A percentile compares a stretch with the other conserved stretches of the same genome.
Evolutionary conservation across 306 rosid species (phyloP).

Genomic region (Cicer judaicum): DNA sequence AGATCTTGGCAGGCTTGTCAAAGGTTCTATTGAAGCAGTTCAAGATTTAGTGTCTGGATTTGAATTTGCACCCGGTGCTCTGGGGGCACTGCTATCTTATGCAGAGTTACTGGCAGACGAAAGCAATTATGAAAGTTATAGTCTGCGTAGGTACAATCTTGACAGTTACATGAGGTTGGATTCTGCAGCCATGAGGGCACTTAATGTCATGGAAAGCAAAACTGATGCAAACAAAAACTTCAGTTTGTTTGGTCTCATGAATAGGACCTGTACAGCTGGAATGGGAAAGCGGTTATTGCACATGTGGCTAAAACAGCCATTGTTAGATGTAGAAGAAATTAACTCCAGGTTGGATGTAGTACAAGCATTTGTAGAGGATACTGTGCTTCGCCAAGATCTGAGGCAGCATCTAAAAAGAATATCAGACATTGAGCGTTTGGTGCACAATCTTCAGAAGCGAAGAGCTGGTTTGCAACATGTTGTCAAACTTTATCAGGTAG

Average conservation of each 20-base stretch:
- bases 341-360: constrained; percentile 85
- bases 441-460: constrained; percentile 75
- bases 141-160: constrained; percentile 75
- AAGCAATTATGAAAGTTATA: constrained; percentile 84
- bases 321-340: constrained; percentile 77
- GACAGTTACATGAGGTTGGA: constrained; percentile 89
- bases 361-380: constrained; percentile 91
- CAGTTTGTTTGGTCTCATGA: constrained; percentile 94
- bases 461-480: constrained; percentile 90
- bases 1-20: constrained; percentile 91
- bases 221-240: constrained; percentile 96
- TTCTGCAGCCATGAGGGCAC: constrained; percentile 93
- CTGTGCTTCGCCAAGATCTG: constrained; percentile 78
- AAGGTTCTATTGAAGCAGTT: constrained; percentile 91
- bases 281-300: constrained; percentile 94
- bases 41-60: constrained; percentile 84
- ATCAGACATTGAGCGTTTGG: constrained; percentile 84
- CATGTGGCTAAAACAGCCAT: constrained; percentile 97
- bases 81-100: constrained; percentile 87
- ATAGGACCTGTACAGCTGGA: constrained; percentile 97
- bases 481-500: constrained; percentile 96
- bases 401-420: constrained; percentile 94
- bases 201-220: constrained; percentile 88
- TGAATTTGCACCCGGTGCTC: constrained; percentile 88
- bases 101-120: constrained; percentile 91